Base-by-base conservation (phyloP, 306 rosid species). In the Cicer pinnatifidum region DNA sequence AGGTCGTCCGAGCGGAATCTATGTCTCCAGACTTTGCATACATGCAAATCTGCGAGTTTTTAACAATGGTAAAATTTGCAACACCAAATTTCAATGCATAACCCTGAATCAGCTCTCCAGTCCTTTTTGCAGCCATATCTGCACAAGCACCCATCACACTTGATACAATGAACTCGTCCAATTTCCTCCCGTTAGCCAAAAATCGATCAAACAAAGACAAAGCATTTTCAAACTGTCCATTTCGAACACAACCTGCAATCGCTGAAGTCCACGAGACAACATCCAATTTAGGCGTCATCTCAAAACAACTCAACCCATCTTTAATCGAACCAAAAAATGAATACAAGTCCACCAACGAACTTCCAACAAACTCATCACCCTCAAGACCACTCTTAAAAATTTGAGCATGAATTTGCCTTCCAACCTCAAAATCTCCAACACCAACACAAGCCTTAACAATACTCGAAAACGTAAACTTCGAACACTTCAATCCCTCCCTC, bases 21-120 rank as follows among this genome's bases (percentile, higher is more conserved):
- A 84, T 74, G 73, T 86, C 86, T 60, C 90, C 92, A 1, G 84
- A 88, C 52, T 88, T 88, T 38, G 88, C 87, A 76, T 88, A 88
- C 92, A 86, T 86, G 67, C 78, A 86, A 52, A 88, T 70, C 77
- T 78, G 88, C 15, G 87, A 84, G 57, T 88, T 88, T 71, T 82
- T 85, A 86, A 86, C 48, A 19, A 75, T 61, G 1, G 78, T 86
- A 75, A 78, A 82, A 73, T 69, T 62, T 16, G 62, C 71, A 40
- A 75, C 33, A 23, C 90, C 86, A 38, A 46, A 61, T 78, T 88
- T 88, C 8, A 63, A 57, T n/a, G 83, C 85, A 78, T 59, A 82
- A 53, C 85, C 81, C 58, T 86, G 87, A 52, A 86, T 78, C 78
- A 84, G 88, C 72, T 86, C 83, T 56, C 90, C 88, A 48, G 86